These are phyloP conservation scores for Yamadazyma ubonensis DNA, from an alignment of 805 yeast genomes.

Conservation along the genomic window DNA sequence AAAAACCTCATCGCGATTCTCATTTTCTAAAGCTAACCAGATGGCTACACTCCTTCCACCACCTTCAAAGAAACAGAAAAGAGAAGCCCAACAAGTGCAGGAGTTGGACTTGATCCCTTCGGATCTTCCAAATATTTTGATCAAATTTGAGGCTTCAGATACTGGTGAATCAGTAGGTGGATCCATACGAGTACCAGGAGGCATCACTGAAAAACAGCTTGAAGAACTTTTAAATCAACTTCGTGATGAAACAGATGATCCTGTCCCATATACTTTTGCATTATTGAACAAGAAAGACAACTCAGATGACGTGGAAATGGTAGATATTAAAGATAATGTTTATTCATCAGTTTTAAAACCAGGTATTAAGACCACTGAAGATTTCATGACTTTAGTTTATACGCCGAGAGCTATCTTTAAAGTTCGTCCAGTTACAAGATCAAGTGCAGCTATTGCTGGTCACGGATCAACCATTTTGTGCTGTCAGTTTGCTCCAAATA, in stretches of 20 bases:
- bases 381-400: constrained; percentile 82
- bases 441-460: constrained; percentile 90
- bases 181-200: constrained; percentile 87
- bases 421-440: constrained; percentile 86
- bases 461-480: constrained; percentile 93
- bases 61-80: constrained; percentile 83
- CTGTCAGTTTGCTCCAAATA: constrained; percentile 89
- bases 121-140: constrained; percentile 82
- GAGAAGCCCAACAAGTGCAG: constrained; percentile 77
- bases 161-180: constrained; percentile 86
- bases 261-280: constrained; percentile 87
- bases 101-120: constrained; percentile 72
- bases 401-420: constrained; percentile 95
- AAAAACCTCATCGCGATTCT: constrained; percentile 7
- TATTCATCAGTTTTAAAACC: constrained; percentile 84
- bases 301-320: constrained; percentile 36
- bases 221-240: constrained; percentile 85
- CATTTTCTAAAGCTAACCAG: too few relatives aligned
- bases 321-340: constrained; percentile 76
- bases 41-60: constrained; percentile 97
- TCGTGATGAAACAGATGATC: constrained; percentile 69
- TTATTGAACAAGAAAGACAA: constrained; percentile 47
- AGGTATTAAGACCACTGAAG: constrained; percentile 86
- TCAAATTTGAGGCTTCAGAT: constrained; percentile 89
- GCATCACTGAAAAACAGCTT: constrained; percentile 76